These are phyloP conservation scores for Chrysoporthe puriensis DNA, from an alignment of 2,329 filamentous ascomycete species.

Conservation along the genomic window DNA sequence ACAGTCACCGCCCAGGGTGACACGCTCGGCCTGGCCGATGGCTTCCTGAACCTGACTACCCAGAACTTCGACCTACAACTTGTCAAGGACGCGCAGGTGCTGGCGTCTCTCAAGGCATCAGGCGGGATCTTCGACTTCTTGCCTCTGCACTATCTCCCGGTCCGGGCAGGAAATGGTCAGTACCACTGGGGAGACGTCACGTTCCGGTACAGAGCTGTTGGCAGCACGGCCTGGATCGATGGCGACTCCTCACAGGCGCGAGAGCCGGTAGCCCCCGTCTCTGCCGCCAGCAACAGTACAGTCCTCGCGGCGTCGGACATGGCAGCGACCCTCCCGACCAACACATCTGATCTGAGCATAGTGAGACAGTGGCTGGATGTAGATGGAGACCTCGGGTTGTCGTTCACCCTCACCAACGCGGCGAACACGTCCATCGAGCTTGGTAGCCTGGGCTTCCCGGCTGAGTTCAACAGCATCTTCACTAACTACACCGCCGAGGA, in stretches of 20 bases:
- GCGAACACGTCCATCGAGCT: constrained; percentile 50
- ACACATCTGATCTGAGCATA: constrained; percentile 45
- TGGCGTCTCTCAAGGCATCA: constrained; percentile 50
- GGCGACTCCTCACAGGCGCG: constrained; percentile 51
- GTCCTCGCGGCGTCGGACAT: constrained; percentile 46
- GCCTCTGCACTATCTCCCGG: constrained; percentile 53
- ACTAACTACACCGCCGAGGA: constrained; percentile 51
- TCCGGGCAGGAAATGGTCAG: constrained; percentile 53
- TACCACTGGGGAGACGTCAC: constrained; percentile 65
- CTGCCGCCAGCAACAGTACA: constrained; percentile 31
- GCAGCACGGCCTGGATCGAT: constrained; percentile 46
- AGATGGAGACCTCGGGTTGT: constrained; percentile 53
- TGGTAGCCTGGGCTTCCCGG: constrained; percentile 60
- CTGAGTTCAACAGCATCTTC: constrained; percentile 67
- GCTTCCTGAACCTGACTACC: constrained; percentile 45
- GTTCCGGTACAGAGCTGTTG: constrained; percentile 53
- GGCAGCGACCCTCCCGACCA: constrained; percentile 44
- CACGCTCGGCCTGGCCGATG: constrained; percentile 44
- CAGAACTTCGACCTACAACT: constrained; percentile 48
- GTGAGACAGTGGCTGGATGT: constrained; percentile 56
- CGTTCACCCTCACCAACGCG: constrained; percentile 54
- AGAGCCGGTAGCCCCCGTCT: constrained; percentile 39
- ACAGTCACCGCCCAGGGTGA: constrained; percentile 33
- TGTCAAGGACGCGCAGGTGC: constrained; percentile 49
- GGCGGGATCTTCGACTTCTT: constrained; percentile 56